Base-by-base conservation (phyloP, 345 rosid species). In the Viola odorata region DNA sequence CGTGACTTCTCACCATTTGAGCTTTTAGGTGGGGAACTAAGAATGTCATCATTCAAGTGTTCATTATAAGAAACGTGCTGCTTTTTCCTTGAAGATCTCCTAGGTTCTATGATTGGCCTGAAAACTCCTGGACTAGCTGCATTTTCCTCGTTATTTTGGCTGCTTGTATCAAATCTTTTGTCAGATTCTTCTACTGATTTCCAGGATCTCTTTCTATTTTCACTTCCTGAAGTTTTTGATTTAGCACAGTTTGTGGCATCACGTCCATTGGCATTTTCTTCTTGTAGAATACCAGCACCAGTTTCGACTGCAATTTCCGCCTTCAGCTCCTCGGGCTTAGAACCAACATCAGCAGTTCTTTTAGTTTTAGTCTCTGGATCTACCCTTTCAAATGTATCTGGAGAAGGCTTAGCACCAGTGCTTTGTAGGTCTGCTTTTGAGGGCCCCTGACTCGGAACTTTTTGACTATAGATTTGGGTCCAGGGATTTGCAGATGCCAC, bases 11-110 rank as follows among this genome's bases (percentile, higher is more conserved):
- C 73, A 54, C 48, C 70, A 64, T 65, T 83, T 6, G 83, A 51
- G 67, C 58, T 76, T 65, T 78, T 83, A 12, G 60, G 36, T 9
- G 50, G 61, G 64, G 74, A 61, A 52, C 60, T 68, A 66, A 50
- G 65, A 63, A 69, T 77, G 40, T 67, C 78, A 54, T 58, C 61
- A 41, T 55, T 53, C 49, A 63, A 41, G 5, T 76, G 70, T 64
- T 79, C 82, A 45, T 64, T 48, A 54, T 64, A 71, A 56, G 75
- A 74, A 51, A 71, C 65, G 10, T 63, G 64, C 60, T 75, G 85
- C 68, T 70, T 80, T 49, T 58, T 73, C 78, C 89, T 81, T 48
- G 74, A 60, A 58, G 91, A 82, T 71, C 72, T 80, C 73, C 88
- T 75, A 53, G 60, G 47, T 39, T 66, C 62, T 69, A 48, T 40